Percentiles rank a stretch among this genome's conserved stretches.
Evolutionary conservation across 2,329 filamentous ascomycete species (phyloP).

Genomic region (Ramichloridium luteum): DNA sequence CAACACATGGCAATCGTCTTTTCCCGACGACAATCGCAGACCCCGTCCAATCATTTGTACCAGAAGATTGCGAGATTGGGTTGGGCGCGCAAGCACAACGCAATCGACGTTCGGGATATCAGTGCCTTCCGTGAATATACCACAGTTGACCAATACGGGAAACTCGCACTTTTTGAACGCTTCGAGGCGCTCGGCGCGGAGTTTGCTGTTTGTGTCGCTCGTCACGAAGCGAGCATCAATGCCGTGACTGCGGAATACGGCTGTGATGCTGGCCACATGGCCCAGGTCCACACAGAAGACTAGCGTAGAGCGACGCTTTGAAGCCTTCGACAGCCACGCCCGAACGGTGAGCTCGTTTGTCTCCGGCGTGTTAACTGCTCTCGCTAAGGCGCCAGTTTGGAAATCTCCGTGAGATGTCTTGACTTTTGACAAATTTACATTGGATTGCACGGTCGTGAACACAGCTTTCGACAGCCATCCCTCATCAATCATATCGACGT

Average conservation of each 20-base stretch:
- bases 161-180: slow-evolving; percentile 66
- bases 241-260: slow-evolving; percentile 62
- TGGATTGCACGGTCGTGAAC: slow-evolving; percentile 83
- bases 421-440: slow-evolving; percentile 56
- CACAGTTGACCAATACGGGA: slow-evolving; percentile 84
- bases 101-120: slow-evolving; percentile 98
- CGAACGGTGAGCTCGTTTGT: slow-evolving; percentile 77
- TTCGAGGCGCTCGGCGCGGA: slow-evolving; percentile 58
- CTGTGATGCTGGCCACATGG: slow-evolving; percentile 65
- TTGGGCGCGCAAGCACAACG: slow-evolving; percentile 75
- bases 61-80: slow-evolving; percentile 80
- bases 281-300: slow-evolving; percentile 88
- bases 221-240: slow-evolving; percentile 82
- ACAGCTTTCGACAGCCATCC: slow-evolving; percentile 87
- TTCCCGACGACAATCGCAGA: slow-evolving; percentile 68
- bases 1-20: slow-evolving; percentile 84
- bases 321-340: slow-evolving; percentile 70
- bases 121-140: slow-evolving; percentile 92
- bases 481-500: slow-evolving; percentile 69
- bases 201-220: slow-evolving; percentile 58
- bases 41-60: slow-evolving; percentile 97
- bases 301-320: slow-evolving; percentile 65
- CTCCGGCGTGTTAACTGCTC: slow-evolving; percentile 66
- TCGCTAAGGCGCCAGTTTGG: slow-evolving; percentile 61
- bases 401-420: slow-evolving; percentile 68